Percentiles rank a stretch among this genome's conserved stretches.
Conservation (phyloP, 1,284 basidiomycete genomes). For the Irpex sp. region DNA sequence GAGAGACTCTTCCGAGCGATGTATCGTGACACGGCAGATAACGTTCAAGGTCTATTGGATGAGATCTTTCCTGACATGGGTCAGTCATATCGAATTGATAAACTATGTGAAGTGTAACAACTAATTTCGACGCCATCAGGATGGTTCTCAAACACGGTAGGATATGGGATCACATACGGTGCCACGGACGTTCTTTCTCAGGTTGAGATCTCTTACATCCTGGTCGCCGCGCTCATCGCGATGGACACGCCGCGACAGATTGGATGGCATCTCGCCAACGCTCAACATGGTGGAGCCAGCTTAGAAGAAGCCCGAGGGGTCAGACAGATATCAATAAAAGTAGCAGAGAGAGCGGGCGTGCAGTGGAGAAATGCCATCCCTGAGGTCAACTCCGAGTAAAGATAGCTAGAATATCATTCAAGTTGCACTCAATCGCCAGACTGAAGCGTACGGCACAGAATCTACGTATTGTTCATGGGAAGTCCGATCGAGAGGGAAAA, state of each 20-base stretch:
- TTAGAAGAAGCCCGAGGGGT: conserved; percentile 29
- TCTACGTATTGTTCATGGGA: too few relatives aligned
- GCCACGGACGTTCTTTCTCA: conserved; percentile 36
- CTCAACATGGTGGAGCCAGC: conserved; percentile 29
- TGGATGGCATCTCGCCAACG: conserved; percentile 51
- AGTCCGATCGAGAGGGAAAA: too few relatives aligned
- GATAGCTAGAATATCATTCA: too few relatives aligned
- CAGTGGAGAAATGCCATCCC: conserved; percentile 13
- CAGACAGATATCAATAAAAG: conserved; percentile 30
- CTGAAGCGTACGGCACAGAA: too few relatives aligned
- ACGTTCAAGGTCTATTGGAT: conserved; percentile 39
- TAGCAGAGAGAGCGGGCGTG: conserved; percentile 17
- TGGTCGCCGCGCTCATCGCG: conserved; percentile 48
- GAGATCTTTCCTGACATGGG: conserved; percentile 57
- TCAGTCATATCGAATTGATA: conserved; percentile 18
- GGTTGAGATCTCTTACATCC: conserved; percentile 43
- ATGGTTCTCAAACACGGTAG: conserved; percentile 49
- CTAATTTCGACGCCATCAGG: conserved; percentile 20
- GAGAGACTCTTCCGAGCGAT: conserved; percentile 38
- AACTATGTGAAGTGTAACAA: neutral
- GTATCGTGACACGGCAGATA: conserved; percentile 47
- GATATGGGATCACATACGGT: conserved; percentile 48
- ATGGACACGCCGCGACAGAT: conserved; percentile 51
- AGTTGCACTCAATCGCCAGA: too few relatives aligned
- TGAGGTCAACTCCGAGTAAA: conserved; percentile 3